Conservation (phyloP, 768 basidiomycete species). For the Pisolithus orientalis region DNA sequence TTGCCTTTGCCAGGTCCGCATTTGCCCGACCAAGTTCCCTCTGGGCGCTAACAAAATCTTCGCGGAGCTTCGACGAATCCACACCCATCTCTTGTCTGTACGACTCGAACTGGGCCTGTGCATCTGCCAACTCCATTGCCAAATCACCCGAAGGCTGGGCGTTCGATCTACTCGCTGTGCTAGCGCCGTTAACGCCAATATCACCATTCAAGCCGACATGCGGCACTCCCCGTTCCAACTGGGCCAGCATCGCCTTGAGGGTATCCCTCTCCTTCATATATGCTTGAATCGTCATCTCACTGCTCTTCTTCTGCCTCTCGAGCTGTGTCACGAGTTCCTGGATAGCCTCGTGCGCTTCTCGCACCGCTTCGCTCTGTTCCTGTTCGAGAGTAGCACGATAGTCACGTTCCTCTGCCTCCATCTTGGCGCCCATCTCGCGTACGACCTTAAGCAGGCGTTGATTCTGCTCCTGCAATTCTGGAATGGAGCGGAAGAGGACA, state of each 20-base stretch:
- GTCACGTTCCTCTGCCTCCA: constrained; percentile 82
- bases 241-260: constrained; percentile 64
- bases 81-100: constrained; percentile 76
- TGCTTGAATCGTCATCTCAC: constrained; percentile 66
- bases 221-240: constrained; percentile 34
- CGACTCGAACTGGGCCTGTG: constrained; percentile 74
- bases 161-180: neutral
- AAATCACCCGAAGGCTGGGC: constrained; percentile 31
- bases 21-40: constrained; percentile 60
- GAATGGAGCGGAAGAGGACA: constrained; percentile 78
- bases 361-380: constrained; percentile 74
- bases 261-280: constrained; percentile 87
- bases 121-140: constrained; percentile 58
- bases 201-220: constrained; percentile 26
- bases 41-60: constrained; percentile 60
- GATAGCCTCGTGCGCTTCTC: constrained; percentile 86
- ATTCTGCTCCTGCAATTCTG: constrained; percentile 85
- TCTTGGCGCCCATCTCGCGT: constrained; percentile 72
- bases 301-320: constrained; percentile 67
- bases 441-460: constrained; percentile 81
- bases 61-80: constrained; percentile 67
- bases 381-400: constrained; percentile 62
- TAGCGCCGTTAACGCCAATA: constrained; percentile 16
- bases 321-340: constrained; percentile 70
- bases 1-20: constrained; percentile 73